Evolutionary conservation across 371 early-diverging fungal species (phyloP).

Genomic region (Mucor saturninus): DNA sequence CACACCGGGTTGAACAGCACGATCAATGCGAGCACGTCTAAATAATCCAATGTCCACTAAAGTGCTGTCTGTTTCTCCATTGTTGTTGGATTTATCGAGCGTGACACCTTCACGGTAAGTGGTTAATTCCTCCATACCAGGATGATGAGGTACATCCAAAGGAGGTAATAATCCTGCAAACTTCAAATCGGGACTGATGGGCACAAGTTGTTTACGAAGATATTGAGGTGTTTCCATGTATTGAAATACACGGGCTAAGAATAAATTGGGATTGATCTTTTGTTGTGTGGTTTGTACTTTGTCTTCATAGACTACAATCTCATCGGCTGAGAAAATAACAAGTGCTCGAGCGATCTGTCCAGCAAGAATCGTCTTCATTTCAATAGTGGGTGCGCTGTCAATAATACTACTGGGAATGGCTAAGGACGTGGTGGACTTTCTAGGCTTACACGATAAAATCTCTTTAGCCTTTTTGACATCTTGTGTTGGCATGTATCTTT

Average conservation of each 20-base stretch:
- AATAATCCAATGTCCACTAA: conserved; percentile 71
- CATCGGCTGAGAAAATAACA: conserved; percentile 70
- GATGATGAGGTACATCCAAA: conserved; percentile 77
- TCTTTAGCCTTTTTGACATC: conserved; percentile 24
- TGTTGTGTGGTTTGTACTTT: conserved; percentile 30
- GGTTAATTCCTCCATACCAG: conserved; percentile 61
- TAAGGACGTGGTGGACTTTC: conserved; percentile 68
- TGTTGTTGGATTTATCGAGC: conserved; percentile 40
- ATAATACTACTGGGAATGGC: conserved; percentile 76
- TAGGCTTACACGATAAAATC: conserved; percentile 35
- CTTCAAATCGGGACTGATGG: conserved; percentile 73
- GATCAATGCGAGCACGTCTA: conserved; percentile 60
- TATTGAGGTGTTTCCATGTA: conserved; percentile 75
- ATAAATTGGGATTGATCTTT: conserved; percentile 61
- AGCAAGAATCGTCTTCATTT: conserved; percentile 75
- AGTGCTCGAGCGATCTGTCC: conserved; percentile 75
- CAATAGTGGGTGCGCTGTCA: conserved; percentile 70
- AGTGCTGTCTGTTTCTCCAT: conserved; percentile 51
- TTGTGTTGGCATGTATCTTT: conserved; percentile 24
- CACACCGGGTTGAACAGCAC: conserved; percentile 61
- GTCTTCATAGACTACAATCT: conserved; percentile 75
- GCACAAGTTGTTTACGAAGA: conserved; percentile 70
- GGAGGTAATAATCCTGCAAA: conserved; percentile 75
- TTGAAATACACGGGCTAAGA: conserved; percentile 68
- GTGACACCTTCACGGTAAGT: conserved; percentile 74